Conservation (phyloP, 2,329 filamentous ascomycete species). For the Hyphodiscus sp. region DNA sequence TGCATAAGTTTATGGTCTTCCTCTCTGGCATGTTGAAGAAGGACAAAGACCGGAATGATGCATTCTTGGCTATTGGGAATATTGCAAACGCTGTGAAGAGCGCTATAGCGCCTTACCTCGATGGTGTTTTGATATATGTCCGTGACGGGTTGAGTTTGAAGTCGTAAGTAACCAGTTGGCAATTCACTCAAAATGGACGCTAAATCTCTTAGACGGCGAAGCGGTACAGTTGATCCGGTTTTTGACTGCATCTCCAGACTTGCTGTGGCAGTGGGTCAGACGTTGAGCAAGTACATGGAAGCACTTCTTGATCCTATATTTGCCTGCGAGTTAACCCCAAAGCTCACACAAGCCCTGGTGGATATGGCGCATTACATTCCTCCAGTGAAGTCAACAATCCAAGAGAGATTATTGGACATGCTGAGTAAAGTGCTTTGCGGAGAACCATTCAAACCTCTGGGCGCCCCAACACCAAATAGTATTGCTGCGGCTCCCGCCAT, state of each 20-base stretch:
- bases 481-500: constrained; percentile 75
- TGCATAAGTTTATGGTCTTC: constrained; percentile 97
- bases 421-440: constrained; percentile 90
- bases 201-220: constrained; percentile 34
- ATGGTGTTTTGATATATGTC: constrained; percentile 89
- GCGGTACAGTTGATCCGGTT: constrained; percentile 60
- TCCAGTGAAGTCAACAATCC: constrained; percentile 85
- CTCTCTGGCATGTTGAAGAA: constrained; percentile 90
- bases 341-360: constrained; percentile 88
- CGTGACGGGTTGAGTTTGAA: constrained; percentile 82
- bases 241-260: constrained; percentile 98
- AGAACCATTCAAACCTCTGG: constrained; percentile 84
- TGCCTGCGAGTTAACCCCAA: constrained; percentile 87
- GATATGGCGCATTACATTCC: constrained; percentile 99
- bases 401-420: constrained; percentile 90
- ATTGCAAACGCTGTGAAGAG: constrained; percentile 95
- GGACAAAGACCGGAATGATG: constrained; percentile 88
- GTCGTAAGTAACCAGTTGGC: constrained; percentile 43
- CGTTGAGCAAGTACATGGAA: constrained; percentile 97
- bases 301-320: constrained; percentile 93
- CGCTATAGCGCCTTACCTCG: constrained; percentile 88
- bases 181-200: constrained; percentile 7
- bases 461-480: constrained; percentile 79
- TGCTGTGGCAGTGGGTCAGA: constrained; percentile 90
- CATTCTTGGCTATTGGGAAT: constrained; percentile 92